A percentile compares a stretch with the other conserved stretches of the same genome.
Evolutionary conservation across 345 rosid species (phyloP).

Genomic region (Bretschneidera sinensis): DNA sequence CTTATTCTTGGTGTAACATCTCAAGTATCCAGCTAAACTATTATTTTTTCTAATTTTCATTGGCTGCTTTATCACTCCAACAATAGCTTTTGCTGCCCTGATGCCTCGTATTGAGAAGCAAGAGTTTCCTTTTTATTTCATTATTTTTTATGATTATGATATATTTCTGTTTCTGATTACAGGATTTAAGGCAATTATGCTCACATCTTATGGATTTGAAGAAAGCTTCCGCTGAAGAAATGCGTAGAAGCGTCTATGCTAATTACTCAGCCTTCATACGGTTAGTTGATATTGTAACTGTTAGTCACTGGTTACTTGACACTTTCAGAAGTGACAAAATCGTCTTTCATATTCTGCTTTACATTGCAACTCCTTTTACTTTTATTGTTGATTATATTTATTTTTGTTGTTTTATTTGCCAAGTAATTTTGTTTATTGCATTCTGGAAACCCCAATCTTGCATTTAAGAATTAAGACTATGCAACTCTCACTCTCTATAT

Average conservation of each 20-base stretch:
- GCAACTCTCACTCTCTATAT: not conserved
- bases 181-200: constrained; percentile 89
- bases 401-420: too few relatives aligned
- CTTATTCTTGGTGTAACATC: not conserved
- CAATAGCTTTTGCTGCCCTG: not conserved
- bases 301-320: constrained; percentile 6
- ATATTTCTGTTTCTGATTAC: constrained; percentile 12
- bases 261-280: constrained; percentile 95
- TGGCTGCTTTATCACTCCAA: not conserved
- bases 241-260: constrained; percentile 97
- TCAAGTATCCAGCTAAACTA: not conserved
- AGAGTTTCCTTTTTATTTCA: too few relatives aligned
- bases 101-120: not conserved
- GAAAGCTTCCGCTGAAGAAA: constrained; percentile 97
- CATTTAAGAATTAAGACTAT: too few relatives aligned
- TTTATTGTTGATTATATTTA: not conserved
- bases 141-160: too few relatives aligned
- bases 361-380: not conserved
- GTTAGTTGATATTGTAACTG: constrained; percentile 32
- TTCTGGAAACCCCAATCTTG: too few relatives aligned
- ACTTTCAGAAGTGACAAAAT: not conserved
- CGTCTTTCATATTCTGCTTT: not conserved
- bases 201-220: constrained; percentile 85
- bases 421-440: too few relatives aligned
- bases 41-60: too few relatives aligned